phyloP scores from a whole-genome alignment of 2,329 filamentous ascomycete species.

The Aspergillus amoenus region DNA sequence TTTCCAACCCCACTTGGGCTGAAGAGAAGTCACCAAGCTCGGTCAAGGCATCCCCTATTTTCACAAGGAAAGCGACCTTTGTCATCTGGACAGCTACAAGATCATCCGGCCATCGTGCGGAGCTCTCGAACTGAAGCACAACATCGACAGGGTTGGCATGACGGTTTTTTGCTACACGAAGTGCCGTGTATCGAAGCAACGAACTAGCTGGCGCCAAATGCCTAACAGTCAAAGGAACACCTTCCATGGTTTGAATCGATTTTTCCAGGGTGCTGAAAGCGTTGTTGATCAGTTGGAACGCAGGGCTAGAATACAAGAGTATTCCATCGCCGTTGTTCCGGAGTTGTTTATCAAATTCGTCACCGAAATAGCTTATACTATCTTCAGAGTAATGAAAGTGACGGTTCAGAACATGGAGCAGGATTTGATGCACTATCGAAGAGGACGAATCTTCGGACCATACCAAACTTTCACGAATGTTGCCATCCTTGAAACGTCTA shows the following conservation, averaged over 20 bases:
- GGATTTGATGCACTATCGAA: slow-evolving; percentile 76
- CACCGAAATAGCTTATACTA: slow-evolving; percentile 54
- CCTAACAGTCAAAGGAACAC: slow-evolving; percentile 81
- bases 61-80: slow-evolving; percentile 82
- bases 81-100: slow-evolving; percentile 87
- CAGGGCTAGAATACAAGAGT: slow-evolving; percentile 43
- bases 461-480: slow-evolving; percentile 86
- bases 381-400: slow-evolving; percentile 65
- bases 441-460: slow-evolving; percentile 68
- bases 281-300: slow-evolving; percentile 68
- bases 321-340: slow-evolving; percentile 31
- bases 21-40: slow-evolving; percentile 60
- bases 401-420: slow-evolving; percentile 66
- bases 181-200: slow-evolving; percentile 69
- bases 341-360: slow-evolving; percentile 47
- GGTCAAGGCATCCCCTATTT: slow-evolving; percentile 71
- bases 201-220: slow-evolving; percentile 73
- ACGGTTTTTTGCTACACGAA: slow-evolving; percentile 27
- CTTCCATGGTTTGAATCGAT: slow-evolving; percentile 73
- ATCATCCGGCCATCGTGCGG: slow-evolving; percentile 90
- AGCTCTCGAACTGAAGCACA: slow-evolving; percentile 88
- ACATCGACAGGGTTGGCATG: slow-evolving; percentile 65
- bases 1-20: slow-evolving; percentile 78
- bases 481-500: slow-evolving; percentile 91
- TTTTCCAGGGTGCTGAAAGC: slow-evolving; percentile 73